Evolutionary conservation across 495 filamentous ascomycete genomes (phyloP).

Genomic region (Antarctomyces pellizariae): DNA sequence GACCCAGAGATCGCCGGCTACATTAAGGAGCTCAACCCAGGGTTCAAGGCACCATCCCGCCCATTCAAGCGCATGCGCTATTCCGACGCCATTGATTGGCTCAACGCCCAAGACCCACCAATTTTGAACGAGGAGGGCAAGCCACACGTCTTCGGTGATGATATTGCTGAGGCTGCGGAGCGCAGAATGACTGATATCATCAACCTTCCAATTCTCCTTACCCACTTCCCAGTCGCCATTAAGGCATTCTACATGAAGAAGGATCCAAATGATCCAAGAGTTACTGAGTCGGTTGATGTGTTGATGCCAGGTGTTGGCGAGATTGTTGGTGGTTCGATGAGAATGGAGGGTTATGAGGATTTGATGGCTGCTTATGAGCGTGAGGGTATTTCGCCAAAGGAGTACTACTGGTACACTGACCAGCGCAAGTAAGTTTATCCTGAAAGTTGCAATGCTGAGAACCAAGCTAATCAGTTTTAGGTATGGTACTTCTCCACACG

Average conservation of each 20-base stretch:
- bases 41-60: conserved; percentile 57
- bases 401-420: conserved; percentile 99
- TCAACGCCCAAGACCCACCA: conserved; percentile 48
- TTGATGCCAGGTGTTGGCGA: conserved; percentile 94
- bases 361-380: conserved; percentile 71
- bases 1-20: conserved; percentile 44
- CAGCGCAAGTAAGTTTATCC: conserved; percentile 77
- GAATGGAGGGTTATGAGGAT: conserved; percentile 85
- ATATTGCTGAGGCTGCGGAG: conserved; percentile 96
- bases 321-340: conserved; percentile 93
- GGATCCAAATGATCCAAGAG: conserved; percentile 54
- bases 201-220: conserved; percentile 85
- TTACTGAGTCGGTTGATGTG: conserved; percentile 90
- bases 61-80: conserved; percentile 96
- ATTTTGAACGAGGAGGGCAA: conserved; percentile 85
- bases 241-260: conserved; percentile 99
- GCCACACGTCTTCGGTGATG: conserved; percentile 79
- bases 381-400: conserved; percentile 60
- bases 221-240: conserved; percentile 90
- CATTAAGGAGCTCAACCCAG: conserved; percentile 69
- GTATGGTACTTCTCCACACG: conserved; percentile 85
- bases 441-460: background rate
- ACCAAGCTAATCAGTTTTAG: conserved; percentile 22
- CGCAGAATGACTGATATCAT: conserved; percentile 92
- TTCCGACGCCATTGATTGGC: conserved; percentile 81